A percentile compares a stretch with the other conserved stretches of the same genome.
phyloP scores from a whole-genome alignment of 1,284 basidiomycete species.

The Leccinum angustisporum region DNA sequence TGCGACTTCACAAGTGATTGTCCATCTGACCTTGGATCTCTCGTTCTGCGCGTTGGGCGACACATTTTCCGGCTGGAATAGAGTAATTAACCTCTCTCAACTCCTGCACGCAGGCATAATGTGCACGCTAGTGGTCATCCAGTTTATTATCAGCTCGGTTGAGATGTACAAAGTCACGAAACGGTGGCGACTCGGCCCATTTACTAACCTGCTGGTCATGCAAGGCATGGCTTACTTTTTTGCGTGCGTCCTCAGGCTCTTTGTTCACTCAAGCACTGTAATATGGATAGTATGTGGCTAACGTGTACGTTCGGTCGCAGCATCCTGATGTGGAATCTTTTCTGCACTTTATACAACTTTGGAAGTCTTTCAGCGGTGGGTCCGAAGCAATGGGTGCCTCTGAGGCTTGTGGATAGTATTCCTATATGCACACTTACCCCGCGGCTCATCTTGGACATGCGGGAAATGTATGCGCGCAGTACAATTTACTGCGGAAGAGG shows the following conservation, averaged over 20 bases:
- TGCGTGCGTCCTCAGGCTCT: background rate
- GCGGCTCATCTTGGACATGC: background rate
- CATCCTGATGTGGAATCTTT: too few species aligned
- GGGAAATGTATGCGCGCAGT: background rate
- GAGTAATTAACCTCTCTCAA: background rate
- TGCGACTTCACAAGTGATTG: background rate
- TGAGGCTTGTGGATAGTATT: background rate
- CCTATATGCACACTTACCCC: background rate
- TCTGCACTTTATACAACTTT: background rate
- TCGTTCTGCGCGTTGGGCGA: background rate
- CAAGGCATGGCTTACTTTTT: background rate
- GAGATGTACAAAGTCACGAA: background rate
- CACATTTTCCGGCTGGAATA: background rate
- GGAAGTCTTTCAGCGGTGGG: background rate
- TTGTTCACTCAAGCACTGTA: too few species aligned
- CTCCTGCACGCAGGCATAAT: background rate
- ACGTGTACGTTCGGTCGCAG: too few species aligned
- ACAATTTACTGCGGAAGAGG: background rate
- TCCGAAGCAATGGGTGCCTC: background rate
- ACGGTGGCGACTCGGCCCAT: background rate
- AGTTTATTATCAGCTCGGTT: background rate
- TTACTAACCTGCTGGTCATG: background rate
- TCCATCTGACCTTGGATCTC: fast-evolving
- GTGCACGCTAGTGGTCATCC: background rate
- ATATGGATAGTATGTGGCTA: too few species aligned